A percentile compares a stretch with the other conserved stretches of the same genome.
Evolutionary conservation across 163 green algal genomes (phyloP).

Genomic region (Coccomyxa subellipsoidea): DNA sequence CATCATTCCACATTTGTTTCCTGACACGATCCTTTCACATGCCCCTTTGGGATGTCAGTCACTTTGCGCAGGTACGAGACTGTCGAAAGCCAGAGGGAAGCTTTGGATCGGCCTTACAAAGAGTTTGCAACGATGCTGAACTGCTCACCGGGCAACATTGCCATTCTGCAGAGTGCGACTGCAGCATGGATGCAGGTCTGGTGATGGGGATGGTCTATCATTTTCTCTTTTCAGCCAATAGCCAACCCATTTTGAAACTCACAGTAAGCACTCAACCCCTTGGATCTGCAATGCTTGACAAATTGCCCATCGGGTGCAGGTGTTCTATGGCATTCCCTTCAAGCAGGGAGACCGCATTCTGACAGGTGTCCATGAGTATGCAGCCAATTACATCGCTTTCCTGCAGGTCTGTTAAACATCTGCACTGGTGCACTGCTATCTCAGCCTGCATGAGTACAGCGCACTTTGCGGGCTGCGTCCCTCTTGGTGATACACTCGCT

Average conservation of each 20-base stretch:
- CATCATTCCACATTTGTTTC: background rate
- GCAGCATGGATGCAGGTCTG: slow-evolving; percentile 47
- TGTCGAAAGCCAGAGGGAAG: slow-evolving; percentile 1
- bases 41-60: background rate
- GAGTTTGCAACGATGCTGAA: slow-evolving; percentile 54
- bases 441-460: too few species aligned
- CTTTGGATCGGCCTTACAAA: slow-evolving; percentile 45
- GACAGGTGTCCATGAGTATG: slow-evolving; percentile 59
- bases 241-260: background rate
- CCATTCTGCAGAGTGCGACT: slow-evolving; percentile 48
- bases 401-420: slow-evolving; percentile 47
- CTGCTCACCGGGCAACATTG: slow-evolving; percentile 50
- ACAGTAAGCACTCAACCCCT: background rate
- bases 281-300: background rate
- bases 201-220: background rate
- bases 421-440: background rate
- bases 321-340: slow-evolving; percentile 60
- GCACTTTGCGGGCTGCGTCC: too few species aligned
- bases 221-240: background rate
- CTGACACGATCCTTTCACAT: slow-evolving; percentile 17
- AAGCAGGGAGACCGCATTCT: slow-evolving; percentile 48
- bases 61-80: slow-evolving; percentile 49
- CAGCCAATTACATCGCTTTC: slow-evolving; percentile 64
- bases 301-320: slow-evolving; percentile 41
- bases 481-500: too few species aligned